A percentile compares a stretch with the other conserved stretches of the same genome.
phyloP scores from a whole-genome alignment of 805 yeast genomes.

The Yarrowia sp. region DNA sequence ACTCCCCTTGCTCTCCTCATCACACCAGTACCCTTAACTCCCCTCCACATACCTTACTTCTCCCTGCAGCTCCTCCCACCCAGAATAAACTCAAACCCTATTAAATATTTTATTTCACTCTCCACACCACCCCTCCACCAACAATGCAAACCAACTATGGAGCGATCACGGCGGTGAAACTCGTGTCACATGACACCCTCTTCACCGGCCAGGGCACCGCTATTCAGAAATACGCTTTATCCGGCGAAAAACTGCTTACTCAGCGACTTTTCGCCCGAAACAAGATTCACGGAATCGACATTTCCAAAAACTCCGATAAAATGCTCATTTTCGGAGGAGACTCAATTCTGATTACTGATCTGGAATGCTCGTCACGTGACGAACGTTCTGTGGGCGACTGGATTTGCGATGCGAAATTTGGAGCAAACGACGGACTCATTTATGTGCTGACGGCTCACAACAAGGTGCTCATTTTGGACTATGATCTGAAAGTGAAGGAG shows the following conservation, averaged over 20 bases:
- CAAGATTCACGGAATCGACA: constrained; percentile 76
- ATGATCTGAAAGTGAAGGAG: constrained; percentile 35
- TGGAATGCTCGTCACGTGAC: constrained; percentile 38
- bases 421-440: constrained; percentile 41
- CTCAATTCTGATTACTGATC: constrained; percentile 51
- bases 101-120: no score
- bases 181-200: constrained; percentile 49
- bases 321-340: constrained; percentile 66
- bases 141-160: constrained; percentile 3
- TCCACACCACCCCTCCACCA: neutral
- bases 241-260: constrained; percentile 42
- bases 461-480: constrained; percentile 47
- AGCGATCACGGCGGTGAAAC: constrained; percentile 58
- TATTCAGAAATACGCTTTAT: constrained; percentile 50
- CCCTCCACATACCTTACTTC: no score
- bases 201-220: constrained; percentile 76
- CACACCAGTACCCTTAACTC: no score
- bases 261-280: constrained; percentile 60
- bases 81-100: no score
- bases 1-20: no score
- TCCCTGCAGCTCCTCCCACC: no score
- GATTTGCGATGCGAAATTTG: constrained; percentile 64
- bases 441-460: constrained; percentile 80
- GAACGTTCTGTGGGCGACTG: constrained; percentile 62
- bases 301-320: constrained; percentile 37